These are phyloP conservation scores for Fomitopsis palustris DNA, from an alignment of 1,284 basidiomycete species.

Conservation along the genomic window DNA sequence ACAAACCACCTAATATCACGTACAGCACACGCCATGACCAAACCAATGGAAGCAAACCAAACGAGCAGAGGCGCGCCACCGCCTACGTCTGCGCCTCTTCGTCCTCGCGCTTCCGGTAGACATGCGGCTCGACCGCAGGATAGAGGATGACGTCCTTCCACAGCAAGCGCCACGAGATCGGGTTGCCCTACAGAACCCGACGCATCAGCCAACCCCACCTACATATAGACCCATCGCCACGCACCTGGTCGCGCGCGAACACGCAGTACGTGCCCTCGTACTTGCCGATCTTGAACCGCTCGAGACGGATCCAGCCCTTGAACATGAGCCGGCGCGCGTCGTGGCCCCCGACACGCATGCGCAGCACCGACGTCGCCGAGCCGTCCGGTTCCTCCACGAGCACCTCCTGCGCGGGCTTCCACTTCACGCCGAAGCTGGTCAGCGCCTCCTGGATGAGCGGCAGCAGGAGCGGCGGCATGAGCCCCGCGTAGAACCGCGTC, in stretches of 20 bases:
- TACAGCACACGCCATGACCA: background rate
- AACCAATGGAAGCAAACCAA: background rate
- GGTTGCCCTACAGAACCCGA: constrained; percentile 50
- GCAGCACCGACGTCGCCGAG: constrained; percentile 22
- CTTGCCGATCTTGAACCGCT: constrained; percentile 46
- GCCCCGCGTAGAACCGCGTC: constrained; percentile 71
- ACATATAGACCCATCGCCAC: constrained; percentile 17
- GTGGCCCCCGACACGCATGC: constrained; percentile 61
- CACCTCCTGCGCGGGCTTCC: constrained; percentile 36
- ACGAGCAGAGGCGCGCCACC: background rate
- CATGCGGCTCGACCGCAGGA: constrained; percentile 50
- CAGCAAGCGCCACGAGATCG: constrained; percentile 70
- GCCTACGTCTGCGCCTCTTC: background rate
- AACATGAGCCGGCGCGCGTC: constrained; percentile 58
- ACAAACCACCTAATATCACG: background rate
- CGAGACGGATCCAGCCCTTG: constrained; percentile 70
- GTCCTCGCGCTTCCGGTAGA: constrained; percentile 38
- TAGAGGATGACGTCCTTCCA: constrained; percentile 62
- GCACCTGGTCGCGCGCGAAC: constrained; percentile 63
- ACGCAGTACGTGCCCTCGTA: constrained; percentile 58
- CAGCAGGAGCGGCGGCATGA: constrained; percentile 50
- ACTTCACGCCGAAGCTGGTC: constrained; percentile 44
- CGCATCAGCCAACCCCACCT: background rate
- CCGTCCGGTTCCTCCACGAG: constrained; percentile 4
- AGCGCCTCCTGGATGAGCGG: constrained; percentile 51